Evolutionary conservation across 139 green algal species (phyloP), one percentile per base, ranked within the genome.

Genomic region (Volvox africanus): DNA sequence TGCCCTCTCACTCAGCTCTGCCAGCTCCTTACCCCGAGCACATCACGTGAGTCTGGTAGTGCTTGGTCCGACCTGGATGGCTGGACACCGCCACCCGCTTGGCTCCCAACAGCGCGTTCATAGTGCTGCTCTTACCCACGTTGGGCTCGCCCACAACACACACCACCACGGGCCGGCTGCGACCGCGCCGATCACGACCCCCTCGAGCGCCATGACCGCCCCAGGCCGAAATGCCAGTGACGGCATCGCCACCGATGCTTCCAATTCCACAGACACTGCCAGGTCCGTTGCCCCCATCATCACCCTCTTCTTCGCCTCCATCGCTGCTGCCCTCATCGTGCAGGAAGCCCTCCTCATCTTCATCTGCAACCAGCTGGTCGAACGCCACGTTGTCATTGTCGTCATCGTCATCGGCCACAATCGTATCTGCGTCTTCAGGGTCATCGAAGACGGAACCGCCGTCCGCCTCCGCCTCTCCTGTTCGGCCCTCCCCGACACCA

Each of bases 31-130:
- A 89, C 85, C 37, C 69, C 24, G 85, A 71, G 28, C 69, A 82
- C 89, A 95, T 90, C 75, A 89, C 92, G 94, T 97, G 94, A 24
- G 95, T 97, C 95, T 97, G 95, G 92, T 96, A 95, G 89, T 96
- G 92, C 91, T 96, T 96, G 61, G 95, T 97, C 55, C 95, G 91
- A 1, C 95, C 95, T 0, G 94, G 94, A 90, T 96, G 94, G 36
- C 33, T 82, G 68, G 87, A 94, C 28, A 94, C 91, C 12, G 92
- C 91, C 61, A 96, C 91, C 44, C 92, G 84, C 88, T 97, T 94
- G 14, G 91, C 89, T 2, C 95, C 95, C 50, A 97, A 84, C 84
- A 97, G 80, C n/a, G 92, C 86, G 71, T 97, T 97, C 36, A 97
- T 86, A 5, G 92, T 94, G 62, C 90, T 94, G 73, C 87, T 94